These are phyloP conservation scores for Psilocybe tampanensis DNA, from an alignment of 768 basidiomycete genomes.

Conservation along the genomic window DNA sequence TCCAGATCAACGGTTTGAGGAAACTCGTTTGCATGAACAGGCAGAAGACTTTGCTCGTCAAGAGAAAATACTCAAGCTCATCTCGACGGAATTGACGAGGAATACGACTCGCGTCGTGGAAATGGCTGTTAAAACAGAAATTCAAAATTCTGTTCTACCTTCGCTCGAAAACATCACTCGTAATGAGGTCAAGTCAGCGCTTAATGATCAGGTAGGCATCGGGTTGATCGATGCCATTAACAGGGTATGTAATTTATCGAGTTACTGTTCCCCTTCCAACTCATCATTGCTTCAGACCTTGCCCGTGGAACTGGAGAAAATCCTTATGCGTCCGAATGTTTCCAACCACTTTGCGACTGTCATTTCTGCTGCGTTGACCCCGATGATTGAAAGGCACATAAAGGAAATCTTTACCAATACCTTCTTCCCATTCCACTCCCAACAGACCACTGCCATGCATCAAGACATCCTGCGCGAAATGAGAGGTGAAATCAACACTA, in stretches of 20 bases:
- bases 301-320: slow-evolving; percentile 77
- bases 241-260: slow-evolving; percentile 50
- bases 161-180: slow-evolving; percentile 82
- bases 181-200: slow-evolving; percentile 74
- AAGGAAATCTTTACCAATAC: slow-evolving; percentile 77
- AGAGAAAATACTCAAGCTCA: slow-evolving; percentile 87
- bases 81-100: slow-evolving; percentile 83
- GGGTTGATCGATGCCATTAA: slow-evolving; percentile 74
- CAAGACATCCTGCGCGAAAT: slow-evolving; percentile 80
- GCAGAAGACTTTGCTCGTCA: slow-evolving; percentile 82
- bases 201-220: slow-evolving; percentile 77
- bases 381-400: slow-evolving; percentile 78
- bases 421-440: slow-evolving; percentile 75
- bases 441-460: slow-evolving; percentile 75
- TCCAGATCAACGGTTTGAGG: slow-evolving; percentile 83
- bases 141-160: slow-evolving; percentile 82
- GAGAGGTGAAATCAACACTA: slow-evolving; percentile 68
- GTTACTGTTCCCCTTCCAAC: background rate
- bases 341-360: slow-evolving; percentile 76
- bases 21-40: slow-evolving; percentile 76
- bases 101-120: slow-evolving; percentile 90
- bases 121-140: slow-evolving; percentile 83
- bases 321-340: slow-evolving; percentile 76
- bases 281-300: slow-evolving; percentile 52
- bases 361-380: slow-evolving; percentile 70